phyloP scores from a whole-genome alignment of 176 grass and related monocot genomes.

The sorghum (Sorghum bicolor) region DNA sequence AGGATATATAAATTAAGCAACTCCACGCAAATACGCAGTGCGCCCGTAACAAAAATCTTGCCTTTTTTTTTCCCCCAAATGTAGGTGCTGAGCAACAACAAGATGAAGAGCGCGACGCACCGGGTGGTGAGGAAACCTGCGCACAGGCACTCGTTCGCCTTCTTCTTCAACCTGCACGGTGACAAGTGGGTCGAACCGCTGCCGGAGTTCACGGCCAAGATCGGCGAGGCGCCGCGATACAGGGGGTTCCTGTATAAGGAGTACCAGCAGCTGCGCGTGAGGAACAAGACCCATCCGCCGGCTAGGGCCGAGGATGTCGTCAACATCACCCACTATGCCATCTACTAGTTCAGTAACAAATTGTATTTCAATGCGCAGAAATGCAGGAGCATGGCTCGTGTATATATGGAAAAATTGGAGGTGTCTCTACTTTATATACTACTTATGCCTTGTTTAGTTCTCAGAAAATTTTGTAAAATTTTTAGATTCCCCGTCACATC shows the following conservation, averaged over 20 bases:
- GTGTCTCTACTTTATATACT: too few species aligned
- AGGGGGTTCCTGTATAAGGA: slow-evolving; percentile 28
- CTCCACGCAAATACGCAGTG: too few species aligned
- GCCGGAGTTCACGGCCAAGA: slow-evolving; percentile 28
- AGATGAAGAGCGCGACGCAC: slow-evolving; percentile 12
- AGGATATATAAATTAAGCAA: too few species aligned
- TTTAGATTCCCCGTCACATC: too few species aligned
- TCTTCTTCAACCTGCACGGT: slow-evolving; percentile 34
- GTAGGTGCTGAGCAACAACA: too few species aligned
- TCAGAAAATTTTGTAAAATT: too few species aligned
- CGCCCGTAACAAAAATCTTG: too few species aligned
- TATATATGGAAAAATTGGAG: not conserved
- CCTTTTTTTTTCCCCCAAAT: too few species aligned
- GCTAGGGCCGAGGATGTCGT: slow-evolving; percentile 22
- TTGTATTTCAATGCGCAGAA: too few species aligned
- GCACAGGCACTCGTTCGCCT: slow-evolving; percentile 35
- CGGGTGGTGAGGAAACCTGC: slow-evolving; percentile 34
- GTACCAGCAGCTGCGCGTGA: slow-evolving; percentile 28
- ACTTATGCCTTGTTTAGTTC: too few species aligned
- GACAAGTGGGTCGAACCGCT: slow-evolving; percentile 44
- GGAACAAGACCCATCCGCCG: slow-evolving; percentile 42
- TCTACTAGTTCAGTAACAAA: too few species aligned
- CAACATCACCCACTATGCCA: slow-evolving; percentile 19
- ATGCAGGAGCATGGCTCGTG: not conserved
- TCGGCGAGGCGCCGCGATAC: slow-evolving; percentile 26